These are phyloP conservation scores for Amauroascus niger DNA, from an alignment of 2,329 filamentous ascomycete species.

Conservation along the genomic window DNA sequence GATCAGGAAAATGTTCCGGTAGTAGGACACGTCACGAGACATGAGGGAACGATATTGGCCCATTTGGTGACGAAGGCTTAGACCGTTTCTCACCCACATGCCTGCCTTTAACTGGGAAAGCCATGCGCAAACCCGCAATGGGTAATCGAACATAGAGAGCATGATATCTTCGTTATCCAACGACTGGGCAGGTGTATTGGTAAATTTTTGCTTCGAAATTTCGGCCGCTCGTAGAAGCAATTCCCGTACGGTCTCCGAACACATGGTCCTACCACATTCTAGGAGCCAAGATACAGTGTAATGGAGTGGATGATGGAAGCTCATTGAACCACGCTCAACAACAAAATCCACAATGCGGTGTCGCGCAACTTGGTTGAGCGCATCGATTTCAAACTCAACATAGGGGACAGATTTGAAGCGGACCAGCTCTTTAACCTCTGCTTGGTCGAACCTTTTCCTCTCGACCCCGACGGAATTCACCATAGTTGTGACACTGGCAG, in stretches of 20 bases:
- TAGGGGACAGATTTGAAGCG: slow-evolving; percentile 67
- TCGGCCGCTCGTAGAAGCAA: slow-evolving; percentile 63
- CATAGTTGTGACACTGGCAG: slow-evolving; percentile 73
- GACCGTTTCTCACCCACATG: slow-evolving; percentile 97
- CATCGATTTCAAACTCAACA: slow-evolving; percentile 64
- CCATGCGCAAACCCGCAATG: slow-evolving; percentile 89
- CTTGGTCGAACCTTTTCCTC: slow-evolving; percentile 69
- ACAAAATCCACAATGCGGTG: slow-evolving; percentile 74
- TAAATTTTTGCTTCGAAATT: slow-evolving; percentile 43
- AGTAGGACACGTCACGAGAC: slow-evolving; percentile 84
- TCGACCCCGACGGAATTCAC: slow-evolving; percentile 85
- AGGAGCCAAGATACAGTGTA: slow-evolving; percentile 95
- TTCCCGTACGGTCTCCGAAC: slow-evolving; percentile 54
- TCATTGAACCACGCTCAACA: slow-evolving; percentile 82
- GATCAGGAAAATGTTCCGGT: slow-evolving; percentile 86
- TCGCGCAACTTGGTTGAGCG: slow-evolving; percentile 37
- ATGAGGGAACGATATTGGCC: slow-evolving; percentile 83
- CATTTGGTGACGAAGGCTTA: slow-evolving; percentile 90
- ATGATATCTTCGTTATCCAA: slow-evolving; percentile 63
- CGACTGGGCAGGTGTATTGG: slow-evolving; percentile 43
- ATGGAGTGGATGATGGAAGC: slow-evolving; percentile 93
- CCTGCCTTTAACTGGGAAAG: slow-evolving; percentile 95
- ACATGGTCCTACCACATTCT: slow-evolving; percentile 72
- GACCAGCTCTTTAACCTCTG: slow-evolving; percentile 79
- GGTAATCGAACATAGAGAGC: slow-evolving; percentile 83